Evolutionary conservation across 2,329 filamentous ascomycete genomes (phyloP), one percentile per base, ranked within the genome.

Genomic region (Trichoderma sp.): DNA sequence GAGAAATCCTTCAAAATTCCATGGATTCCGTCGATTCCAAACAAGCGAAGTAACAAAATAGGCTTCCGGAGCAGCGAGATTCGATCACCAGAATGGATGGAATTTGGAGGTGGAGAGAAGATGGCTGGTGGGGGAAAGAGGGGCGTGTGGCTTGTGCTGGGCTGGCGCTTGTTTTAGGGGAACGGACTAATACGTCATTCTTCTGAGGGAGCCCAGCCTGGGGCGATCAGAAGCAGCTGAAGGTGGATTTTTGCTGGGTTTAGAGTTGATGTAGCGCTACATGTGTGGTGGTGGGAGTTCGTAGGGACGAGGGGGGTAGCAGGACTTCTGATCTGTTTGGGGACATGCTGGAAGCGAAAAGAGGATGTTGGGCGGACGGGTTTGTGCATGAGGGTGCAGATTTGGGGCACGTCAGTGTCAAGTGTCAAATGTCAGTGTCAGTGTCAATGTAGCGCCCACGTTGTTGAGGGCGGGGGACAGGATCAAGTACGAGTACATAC

Each of bases 91-190:
- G 43, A 21, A 51, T 51, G 43, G 47, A 28, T 47, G 66, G 66
- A 62, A 70, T 70, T 57, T 62, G 3, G 24, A 26, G 36, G 66
- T 70, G 66, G 66, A 62, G 56, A 53, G 51, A 58, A 58, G 12
- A 9, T 43, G 9, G 24, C 11, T 24, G n/a, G 53, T 60, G 65
- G 53, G 65, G 65, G 65, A 51, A 64, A 43, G 26, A 51, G 63
- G 63, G 63, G 63, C 43, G 15, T 39, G 65, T 68, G 65, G 65
- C 65, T 70, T 70, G 39, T 62, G 57, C 39, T 60, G 26, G 65
- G 47, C 12, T 39, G 47, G 47, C 47, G 47, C 47, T 53, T 53
- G 47, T 53, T 53, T 67, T 67, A 28, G 57, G 53, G 57, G 39
- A 61, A 53, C 28, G 21, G 51, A 4, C 39, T 34, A 61, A 51